Base-by-base conservation (phyloP, 768 basidiomycete species). In the Rubroboletus pulcherrimus region DNA sequence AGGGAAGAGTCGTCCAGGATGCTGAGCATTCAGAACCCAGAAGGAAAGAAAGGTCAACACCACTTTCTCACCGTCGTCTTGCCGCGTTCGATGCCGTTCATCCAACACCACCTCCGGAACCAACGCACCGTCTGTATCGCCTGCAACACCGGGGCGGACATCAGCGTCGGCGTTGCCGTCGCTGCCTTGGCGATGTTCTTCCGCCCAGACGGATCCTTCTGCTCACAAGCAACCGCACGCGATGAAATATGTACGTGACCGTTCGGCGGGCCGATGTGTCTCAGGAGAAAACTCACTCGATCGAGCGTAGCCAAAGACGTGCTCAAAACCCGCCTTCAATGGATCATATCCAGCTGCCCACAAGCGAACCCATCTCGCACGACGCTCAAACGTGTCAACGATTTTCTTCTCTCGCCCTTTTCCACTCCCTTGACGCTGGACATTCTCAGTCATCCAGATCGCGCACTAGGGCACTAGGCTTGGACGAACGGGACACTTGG, bases 311-410 rank as follows among this genome's bases (percentile, higher is more conserved):
- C 75, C 59, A 97, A 97, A 68, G 70, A 76, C 19, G 71, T 78
- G 12, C 82, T 98, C 58, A 81, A 83, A 11, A 85, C 76, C 12
- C 79, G 93, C 17, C 75, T 98, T 35, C 87, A 98, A 66, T 93
- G 90, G 91, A 83, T 98, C 46, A 87, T 94, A 55, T 77, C 86
- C 19, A 86, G 83, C 59, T 74, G 80, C 49, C 88, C 90, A 6
- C 74, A 77, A 51, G 88, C 86, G 4, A 98, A 97, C 66, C 95
- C 96, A 0, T 85, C 90, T 10, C 81, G 93, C 40, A 78, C 83
- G 15, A 91, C 89, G 9, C 76, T 98, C 56, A 91, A 91, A 69
- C 74, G 85, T 14, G 81, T 91, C 43, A 92, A 93, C 65, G 84
- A 87, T 59, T 89, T 79, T 60, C 69, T 91, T 6, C 78, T 93